phyloP scores from a whole-genome alignment of 2,329 filamentous ascomycete species.

The Fusarium haematococcum region DNA sequence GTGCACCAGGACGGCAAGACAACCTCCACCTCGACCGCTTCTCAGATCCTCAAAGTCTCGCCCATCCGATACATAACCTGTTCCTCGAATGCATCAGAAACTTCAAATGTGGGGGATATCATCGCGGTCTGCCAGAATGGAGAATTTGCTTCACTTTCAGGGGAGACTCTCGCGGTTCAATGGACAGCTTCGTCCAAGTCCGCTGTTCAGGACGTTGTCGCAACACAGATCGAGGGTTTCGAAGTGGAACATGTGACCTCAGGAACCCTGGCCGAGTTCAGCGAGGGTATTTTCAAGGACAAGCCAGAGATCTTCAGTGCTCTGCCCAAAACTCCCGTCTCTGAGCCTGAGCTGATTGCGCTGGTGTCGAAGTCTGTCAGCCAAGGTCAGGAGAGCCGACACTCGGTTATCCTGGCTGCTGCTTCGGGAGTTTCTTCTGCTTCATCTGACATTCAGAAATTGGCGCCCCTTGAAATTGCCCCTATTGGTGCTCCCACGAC shows the following conservation, averaged over 20 bases:
- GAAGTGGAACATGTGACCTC: slow-evolving; percentile 63
- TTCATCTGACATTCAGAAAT: slow-evolving; percentile 47
- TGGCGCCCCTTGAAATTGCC: slow-evolving; percentile 55
- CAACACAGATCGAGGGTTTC: slow-evolving; percentile 51
- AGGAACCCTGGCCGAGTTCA: slow-evolving; percentile 60
- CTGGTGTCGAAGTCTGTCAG: slow-evolving; percentile 58
- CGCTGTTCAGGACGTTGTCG: slow-evolving; percentile 50
- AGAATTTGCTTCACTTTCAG: slow-evolving; percentile 69
- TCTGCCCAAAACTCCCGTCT: slow-evolving; percentile 60
- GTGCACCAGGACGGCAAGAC: slow-evolving; percentile 64
- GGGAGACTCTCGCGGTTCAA: slow-evolving; percentile 57
- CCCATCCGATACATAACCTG: slow-evolving; percentile 51
- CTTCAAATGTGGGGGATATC: slow-evolving; percentile 52
- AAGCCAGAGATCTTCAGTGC: slow-evolving; percentile 64
- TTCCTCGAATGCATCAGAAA: slow-evolving; percentile 43
- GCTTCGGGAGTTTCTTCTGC: slow-evolving; percentile 40
- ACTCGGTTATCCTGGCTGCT: slow-evolving; percentile 50
- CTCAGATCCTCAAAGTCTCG: slow-evolving; percentile 56
- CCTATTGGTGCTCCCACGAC: slow-evolving; percentile 48
- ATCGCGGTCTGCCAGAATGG: slow-evolving; percentile 71
- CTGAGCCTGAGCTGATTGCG: slow-evolving; percentile 65
- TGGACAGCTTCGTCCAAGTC: slow-evolving; percentile 52
- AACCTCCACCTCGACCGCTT: slow-evolving; percentile 59
- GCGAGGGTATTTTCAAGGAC: slow-evolving; percentile 67
- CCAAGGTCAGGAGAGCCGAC: slow-evolving; percentile 45